phyloP scores from a whole-genome alignment of 202 grass and related monocot genomes.

The Saccharum hybrid region DNA sequence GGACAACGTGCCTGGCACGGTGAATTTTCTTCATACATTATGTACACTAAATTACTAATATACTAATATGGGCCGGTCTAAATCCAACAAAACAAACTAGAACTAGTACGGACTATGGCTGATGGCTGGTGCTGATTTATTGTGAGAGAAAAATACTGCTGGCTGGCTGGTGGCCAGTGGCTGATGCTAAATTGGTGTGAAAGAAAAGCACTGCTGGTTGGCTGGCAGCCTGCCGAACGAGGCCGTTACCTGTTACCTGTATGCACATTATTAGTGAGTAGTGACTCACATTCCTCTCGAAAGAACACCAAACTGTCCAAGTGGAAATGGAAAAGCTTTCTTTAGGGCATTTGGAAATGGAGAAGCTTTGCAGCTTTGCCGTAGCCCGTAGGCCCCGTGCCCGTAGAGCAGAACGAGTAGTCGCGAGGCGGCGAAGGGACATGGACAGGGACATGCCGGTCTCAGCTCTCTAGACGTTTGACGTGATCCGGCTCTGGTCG shows the following conservation, averaged over 20 bases:
- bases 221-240: too few species aligned
- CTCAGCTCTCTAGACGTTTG: neutral
- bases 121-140: too few species aligned
- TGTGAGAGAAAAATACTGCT: too few species aligned
- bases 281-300: neutral
- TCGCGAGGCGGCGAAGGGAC: neutral
- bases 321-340: neutral
- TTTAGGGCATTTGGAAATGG: too few species aligned
- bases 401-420: neutral
- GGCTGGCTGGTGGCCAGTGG: too few species aligned
- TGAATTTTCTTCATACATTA: neutral
- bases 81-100: neutral
- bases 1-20: neutral
- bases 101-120: neutral
- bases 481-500: neutral
- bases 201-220: too few species aligned
- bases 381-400: too few species aligned
- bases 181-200: too few species aligned
- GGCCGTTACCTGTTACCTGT: too few species aligned
- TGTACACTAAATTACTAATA: neutral
- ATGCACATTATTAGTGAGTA: too few species aligned
- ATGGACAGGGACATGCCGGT: neutral
- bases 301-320: neutral
- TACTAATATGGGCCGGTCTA: neutral
- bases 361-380: neutral